Conservation (phyloP, 148 eudicot species). For the Pharnaceum exiguum region DNA sequence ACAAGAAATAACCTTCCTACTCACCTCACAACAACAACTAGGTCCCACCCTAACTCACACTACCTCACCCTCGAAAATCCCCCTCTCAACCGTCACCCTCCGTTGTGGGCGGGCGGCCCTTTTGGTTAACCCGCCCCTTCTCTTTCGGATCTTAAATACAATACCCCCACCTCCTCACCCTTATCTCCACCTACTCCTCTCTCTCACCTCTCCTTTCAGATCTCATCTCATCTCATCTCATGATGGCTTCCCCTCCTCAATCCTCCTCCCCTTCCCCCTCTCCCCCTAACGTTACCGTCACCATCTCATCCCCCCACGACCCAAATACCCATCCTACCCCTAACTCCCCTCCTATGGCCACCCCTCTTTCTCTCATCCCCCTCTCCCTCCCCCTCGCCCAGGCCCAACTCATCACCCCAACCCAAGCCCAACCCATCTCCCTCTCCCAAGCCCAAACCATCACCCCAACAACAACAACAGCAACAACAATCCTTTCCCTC, state of each 20-base stretch:
- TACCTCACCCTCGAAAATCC: neutral
- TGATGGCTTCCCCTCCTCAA: neutral
- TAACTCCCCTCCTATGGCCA: neutral
- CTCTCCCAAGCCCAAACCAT: conserved; percentile 7
- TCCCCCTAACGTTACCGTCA: neutral
- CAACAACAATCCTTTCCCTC: no score
- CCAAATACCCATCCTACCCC: neutral
- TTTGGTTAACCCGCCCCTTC: conserved; percentile 1
- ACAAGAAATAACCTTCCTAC: no score
- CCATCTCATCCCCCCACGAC: neutral
- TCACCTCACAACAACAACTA: neutral
- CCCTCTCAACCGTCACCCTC: neutral
- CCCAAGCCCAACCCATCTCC: conserved; percentile 9
- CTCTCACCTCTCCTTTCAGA: neutral
- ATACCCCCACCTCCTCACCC: conserved; percentile 3
- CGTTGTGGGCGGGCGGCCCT: conserved; percentile 12
- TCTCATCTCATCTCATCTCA: neutral
- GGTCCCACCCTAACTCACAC: neutral
- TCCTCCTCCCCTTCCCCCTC: conserved; percentile 1
- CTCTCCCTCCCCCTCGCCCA: neutral
- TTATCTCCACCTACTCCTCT: conserved; percentile 7
- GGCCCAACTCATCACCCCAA: conserved; percentile 3
- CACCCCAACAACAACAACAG: neutral
- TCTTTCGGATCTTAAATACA: no score
- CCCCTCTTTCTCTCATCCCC: neutral